Percentiles rank a stretch among this genome's conserved stretches.
Conservation (phyloP, 2,329 filamentous ascomycete genomes). For the Neodidymelliopsis sp. region DNA sequence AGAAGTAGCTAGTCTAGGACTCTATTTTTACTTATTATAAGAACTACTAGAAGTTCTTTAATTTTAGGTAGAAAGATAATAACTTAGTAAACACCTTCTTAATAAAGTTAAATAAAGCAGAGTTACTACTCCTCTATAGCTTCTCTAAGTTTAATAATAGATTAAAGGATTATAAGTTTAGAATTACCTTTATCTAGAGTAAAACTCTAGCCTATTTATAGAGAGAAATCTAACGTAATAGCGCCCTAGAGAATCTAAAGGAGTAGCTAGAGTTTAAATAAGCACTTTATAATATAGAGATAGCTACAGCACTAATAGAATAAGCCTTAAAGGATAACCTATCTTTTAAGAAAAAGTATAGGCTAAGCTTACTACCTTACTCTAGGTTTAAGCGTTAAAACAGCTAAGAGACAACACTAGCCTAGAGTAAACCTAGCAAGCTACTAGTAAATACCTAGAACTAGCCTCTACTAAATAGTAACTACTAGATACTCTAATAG, state of each 20-base stretch:
- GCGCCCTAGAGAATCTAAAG: background rate
- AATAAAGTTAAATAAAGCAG: background rate
- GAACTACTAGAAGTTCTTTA: background rate
- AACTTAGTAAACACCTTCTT: background rate
- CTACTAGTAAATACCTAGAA: no score
- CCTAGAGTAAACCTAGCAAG: no score
- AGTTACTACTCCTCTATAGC: background rate
- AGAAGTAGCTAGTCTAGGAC: background rate
- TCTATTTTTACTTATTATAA: background rate
- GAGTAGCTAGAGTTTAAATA: background rate
- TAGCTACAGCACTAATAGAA: background rate
- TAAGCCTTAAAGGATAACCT: background rate
- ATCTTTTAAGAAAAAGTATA: background rate
- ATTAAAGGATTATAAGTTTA: background rate
- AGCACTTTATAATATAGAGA: background rate
- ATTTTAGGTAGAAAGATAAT: background rate
- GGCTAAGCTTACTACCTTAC: background rate
- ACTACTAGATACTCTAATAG: no score
- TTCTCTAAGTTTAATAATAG: conserved; percentile 2
- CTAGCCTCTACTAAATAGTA: no score
- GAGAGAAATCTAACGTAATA: background rate
- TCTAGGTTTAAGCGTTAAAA: no score
- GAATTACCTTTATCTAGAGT: conserved; percentile 1
- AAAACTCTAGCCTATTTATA: background rate
- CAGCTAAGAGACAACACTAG: no score